phyloP scores from a whole-genome alignment of 148 eudicot species.

The Cornus suecica region DNA sequence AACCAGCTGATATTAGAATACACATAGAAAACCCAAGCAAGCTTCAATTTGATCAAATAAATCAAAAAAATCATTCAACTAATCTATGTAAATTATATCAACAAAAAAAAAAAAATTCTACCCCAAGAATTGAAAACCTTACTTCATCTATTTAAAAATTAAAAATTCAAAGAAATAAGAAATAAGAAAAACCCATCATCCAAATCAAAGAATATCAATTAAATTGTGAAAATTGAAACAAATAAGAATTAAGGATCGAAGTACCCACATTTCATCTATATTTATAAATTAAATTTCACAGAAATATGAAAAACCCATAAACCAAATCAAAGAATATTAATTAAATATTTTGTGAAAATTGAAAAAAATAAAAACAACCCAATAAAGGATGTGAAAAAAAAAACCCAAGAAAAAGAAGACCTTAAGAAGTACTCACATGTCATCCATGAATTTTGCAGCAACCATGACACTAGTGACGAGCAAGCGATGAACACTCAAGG shows the following conservation, averaged over 20 bases:
- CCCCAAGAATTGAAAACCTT: neutral
- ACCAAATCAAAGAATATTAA: neutral
- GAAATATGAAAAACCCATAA: neutral
- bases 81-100: neutral
- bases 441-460: slow-evolving; percentile 65
- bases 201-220: neutral
- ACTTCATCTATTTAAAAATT: neutral
- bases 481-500: slow-evolving; percentile 61
- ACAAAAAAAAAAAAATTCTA: neutral
- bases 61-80: neutral
- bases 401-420: neutral
- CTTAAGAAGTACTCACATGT: slow-evolving; percentile 31
- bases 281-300: too few species aligned
- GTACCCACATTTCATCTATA: too few species aligned
- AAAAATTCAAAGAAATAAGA: neutral
- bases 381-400: neutral
- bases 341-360: too few species aligned
- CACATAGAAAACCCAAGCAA: neutral
- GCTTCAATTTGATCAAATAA: neutral
- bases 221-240: neutral
- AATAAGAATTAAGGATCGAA: too few species aligned
- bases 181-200: neutral
- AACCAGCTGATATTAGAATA: neutral
- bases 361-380: neutral
- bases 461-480: slow-evolving; percentile 59